Base-by-base conservation (phyloP, 257 asterid species). In the Rauvolfia tetraphylla region DNA sequence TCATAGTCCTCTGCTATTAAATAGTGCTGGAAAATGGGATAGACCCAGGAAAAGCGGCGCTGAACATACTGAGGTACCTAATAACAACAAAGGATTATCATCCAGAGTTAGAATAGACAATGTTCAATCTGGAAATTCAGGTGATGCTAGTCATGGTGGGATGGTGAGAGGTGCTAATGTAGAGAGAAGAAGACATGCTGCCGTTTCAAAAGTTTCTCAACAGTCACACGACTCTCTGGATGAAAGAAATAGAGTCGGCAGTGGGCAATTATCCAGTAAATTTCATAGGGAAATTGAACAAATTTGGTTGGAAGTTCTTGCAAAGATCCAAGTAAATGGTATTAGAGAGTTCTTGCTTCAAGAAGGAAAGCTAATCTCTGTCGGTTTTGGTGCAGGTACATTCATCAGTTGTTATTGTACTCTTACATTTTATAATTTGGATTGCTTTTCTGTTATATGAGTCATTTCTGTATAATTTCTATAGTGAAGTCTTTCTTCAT, bases 341-440 rank as follows among this genome's bases (percentile, higher is more conserved):
- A 65, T 95, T 63, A 87, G 84, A 80, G 92, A 92, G 89, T 92
- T 95, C 84, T 76, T 95, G 91, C 79, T 83, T 83, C 87, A 76
- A 58, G 96, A 95, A 89, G 99, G 94, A 77, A 91, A 88, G 91
- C 93, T 95, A 76, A 79, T 86, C 77, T 90, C 97, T 0, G 84
- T 93, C 84, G 85, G 87, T 83, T 88, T 85, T 77, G 98, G 97
- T 68, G 87, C 93, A 92, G 98, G 98, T 94, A 94, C 72, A 83
- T 39, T 63, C 46, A 58, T 20, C 66, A 22, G 17, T 20, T 10
- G 11, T 67, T 67, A 38, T 38, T 9, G 23, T 69, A n/a, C 54
- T 25, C 18, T 41, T 57, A n/a, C 22, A 20, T 58, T 31, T 11
- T 48, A 70, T 12, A 67, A 38, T n/a, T 23, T 42, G 20, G 49